A percentile compares a stretch with the other conserved stretches of the same genome.
Evolutionary conservation across 2,329 filamentous ascomycete genomes (phyloP).

Genomic region (Mycosphaerelloides madeirae): DNA sequence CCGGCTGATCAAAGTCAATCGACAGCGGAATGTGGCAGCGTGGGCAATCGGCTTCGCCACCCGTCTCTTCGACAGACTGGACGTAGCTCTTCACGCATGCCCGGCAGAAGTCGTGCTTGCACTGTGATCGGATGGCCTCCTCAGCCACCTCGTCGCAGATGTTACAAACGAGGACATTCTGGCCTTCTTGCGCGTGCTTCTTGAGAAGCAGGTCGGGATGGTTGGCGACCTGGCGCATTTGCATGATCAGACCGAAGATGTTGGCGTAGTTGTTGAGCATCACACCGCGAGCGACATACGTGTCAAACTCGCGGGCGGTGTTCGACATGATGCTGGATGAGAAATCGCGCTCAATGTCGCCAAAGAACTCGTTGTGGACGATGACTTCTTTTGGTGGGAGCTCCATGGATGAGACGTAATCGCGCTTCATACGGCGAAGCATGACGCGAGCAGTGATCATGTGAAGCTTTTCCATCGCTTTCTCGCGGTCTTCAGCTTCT

Average conservation of each 20-base stretch:
- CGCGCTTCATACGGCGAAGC: conserved; percentile 88
- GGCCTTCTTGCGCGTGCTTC: conserved; percentile 77
- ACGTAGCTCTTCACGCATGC: conserved; percentile 77
- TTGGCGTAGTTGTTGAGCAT: conserved; percentile 96
- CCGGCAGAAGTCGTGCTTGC: conserved; percentile 88
- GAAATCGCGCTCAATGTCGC: conserved; percentile 92
- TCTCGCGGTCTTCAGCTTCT: conserved; percentile 52
- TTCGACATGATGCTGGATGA: conserved; percentile 94
- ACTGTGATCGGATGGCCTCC: conserved; percentile 85
- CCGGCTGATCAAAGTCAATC: conserved; percentile 91
- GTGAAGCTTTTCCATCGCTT: conserved; percentile 75
- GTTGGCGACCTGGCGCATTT: conserved; percentile 96
- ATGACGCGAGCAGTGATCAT: conserved; percentile 90
- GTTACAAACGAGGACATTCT: conserved; percentile 85
- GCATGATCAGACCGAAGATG: conserved; percentile 98
- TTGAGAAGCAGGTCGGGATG: conserved; percentile 92
- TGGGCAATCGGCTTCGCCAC: conserved; percentile 67
- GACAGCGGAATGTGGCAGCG: conserved; percentile 83
- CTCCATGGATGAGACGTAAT: conserved; percentile 92
- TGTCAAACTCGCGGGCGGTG: conserved; percentile 83
- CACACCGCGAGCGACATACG: conserved; percentile 89
- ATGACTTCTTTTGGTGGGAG: conserved; percentile 90
- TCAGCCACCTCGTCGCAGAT: conserved; percentile 97
- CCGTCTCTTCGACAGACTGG: conserved; percentile 64
- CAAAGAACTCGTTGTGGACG: conserved; percentile 92